Base-by-base conservation (phyloP, 768 basidiomycete genomes). In the Steccherinum ochraceum region DNA sequence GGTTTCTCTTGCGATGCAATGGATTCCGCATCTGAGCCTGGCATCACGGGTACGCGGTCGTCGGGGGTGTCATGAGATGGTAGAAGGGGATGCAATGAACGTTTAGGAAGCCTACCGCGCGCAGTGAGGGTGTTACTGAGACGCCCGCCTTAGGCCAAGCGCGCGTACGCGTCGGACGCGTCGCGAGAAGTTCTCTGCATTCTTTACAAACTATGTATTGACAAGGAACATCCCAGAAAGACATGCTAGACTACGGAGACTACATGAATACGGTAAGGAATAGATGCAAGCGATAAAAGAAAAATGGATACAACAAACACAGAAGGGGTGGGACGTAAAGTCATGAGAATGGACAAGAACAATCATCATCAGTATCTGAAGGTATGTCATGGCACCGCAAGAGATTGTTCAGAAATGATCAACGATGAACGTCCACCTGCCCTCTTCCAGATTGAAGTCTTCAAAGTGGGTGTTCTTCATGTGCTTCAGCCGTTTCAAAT, bases 401-500 rank as follows among this genome's bases (percentile, higher is more conserved):
- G 5, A 16, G 1, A 13, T 21, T 12, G 23, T 51, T 52, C 77
- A 91, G 74, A 97, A 99, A 71, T 95, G 92, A 63, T 93, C 84
- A 55, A 98, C 96, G 24, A 76, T 82, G 70, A 99, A 98, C 46
- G 83, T 86, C 95, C 95, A 97, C 67, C 79, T 84, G 47, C 96
- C 96, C 59, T 83, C 81, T 58, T 73, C 73, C 49, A 82, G 75
- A 52, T 93, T 86, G 66, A 89, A 98, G 61, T 69, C 70, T 64
- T 89, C 83, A 60, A 93, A 97, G 45, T 78, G 78, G 39, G 94
- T 97, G 49, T 87, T 84, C 64, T 84, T 84, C 79, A 94, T 92
- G 48, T 74, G 77, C 73, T 83, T 84, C 66, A 97, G 70, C 56
- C 87, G 79, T 69, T 89, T 91, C 61, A 93, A 56, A 59, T 90